These are phyloP conservation scores for Conticribra guillardii DNA, from an alignment of 108 stramenopile genomes.

Conservation along the genomic window DNA sequence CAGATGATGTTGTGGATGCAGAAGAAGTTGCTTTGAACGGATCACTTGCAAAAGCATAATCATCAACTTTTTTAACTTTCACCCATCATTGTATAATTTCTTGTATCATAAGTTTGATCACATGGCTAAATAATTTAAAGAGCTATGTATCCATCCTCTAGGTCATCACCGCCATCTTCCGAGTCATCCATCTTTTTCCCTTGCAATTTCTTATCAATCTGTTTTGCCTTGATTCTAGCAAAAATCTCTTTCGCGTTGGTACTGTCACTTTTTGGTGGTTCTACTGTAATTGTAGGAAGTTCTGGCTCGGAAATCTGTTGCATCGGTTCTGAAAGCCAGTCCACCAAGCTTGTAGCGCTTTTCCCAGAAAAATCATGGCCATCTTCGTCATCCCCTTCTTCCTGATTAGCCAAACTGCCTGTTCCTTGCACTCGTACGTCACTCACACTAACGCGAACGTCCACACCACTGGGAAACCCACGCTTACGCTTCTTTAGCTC, in stretches of 20 bases:
- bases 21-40: not conserved
- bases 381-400: conserved; percentile 9
- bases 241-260: too few relatives aligned
- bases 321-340: conserved; percentile 42
- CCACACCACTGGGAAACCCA: not conserved
- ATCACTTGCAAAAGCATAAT: not conserved
- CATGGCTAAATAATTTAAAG: conserved; percentile 17
- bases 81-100: not conserved
- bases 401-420: conserved; percentile 2
- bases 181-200: not conserved
- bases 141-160: conserved; percentile 63
- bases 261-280: too few relatives aligned
- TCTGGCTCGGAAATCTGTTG: not conserved
- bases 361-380: conserved; percentile 4
- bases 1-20: not conserved
- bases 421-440: not conserved
- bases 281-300: too few relatives aligned
- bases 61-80: too few relatives aligned
- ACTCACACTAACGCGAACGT: conserved; percentile 7
- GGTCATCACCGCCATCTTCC: conserved; percentile 35
- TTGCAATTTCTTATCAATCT: not conserved
- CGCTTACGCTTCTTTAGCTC: conserved; percentile 7
- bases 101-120: not conserved
- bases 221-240: too few relatives aligned
- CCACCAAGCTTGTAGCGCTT: conserved; percentile 18